Conservation (phyloP, 2,329 filamentous ascomycete species). For the Sphaerostilbella broomeana region DNA sequence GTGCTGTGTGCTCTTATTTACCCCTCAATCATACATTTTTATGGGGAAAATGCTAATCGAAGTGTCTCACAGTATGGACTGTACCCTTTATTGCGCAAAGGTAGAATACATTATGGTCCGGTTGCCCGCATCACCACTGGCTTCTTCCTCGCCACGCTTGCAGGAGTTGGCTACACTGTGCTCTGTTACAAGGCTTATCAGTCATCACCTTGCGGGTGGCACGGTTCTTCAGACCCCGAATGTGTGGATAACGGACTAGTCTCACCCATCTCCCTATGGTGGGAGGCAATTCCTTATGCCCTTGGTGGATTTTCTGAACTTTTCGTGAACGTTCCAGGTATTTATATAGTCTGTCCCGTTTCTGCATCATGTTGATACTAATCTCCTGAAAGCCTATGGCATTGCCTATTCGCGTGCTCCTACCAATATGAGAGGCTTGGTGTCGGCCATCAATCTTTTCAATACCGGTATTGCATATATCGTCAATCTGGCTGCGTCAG, state of each 20-base stretch:
- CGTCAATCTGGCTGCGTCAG: slow-evolving; percentile 38
- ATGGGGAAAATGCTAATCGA: neutral
- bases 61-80: slow-evolving; percentile 26
- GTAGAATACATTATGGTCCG: slow-evolving; percentile 49
- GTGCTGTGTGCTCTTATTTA: slow-evolving; percentile 1
- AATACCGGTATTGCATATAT: slow-evolving; percentile 39
- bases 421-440: slow-evolving; percentile 44
- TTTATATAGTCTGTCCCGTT: slow-evolving; percentile 4
- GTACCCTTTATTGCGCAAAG: slow-evolving; percentile 50
- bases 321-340: slow-evolving; percentile 21
- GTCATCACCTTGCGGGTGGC: slow-evolving; percentile 39
- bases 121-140: slow-evolving; percentile 52
- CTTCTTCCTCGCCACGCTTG: slow-evolving; percentile 42
- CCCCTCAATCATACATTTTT: neutral
- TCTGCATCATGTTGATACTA: neutral
- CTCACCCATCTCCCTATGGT: slow-evolving; percentile 21
- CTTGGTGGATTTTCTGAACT: slow-evolving; percentile 25
- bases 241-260: slow-evolving; percentile 20
- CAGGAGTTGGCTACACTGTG: slow-evolving; percentile 50
- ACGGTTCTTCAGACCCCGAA: slow-evolving; percentile 19
- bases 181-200: slow-evolving; percentile 55
- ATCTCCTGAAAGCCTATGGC: slow-evolving; percentile 32
- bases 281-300: slow-evolving; percentile 19
- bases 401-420: slow-evolving; percentile 47
- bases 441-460: slow-evolving; percentile 44